Evolutionary conservation across 768 basidiomycete genomes (phyloP), one percentile per base, ranked within the genome.

Genomic region (Mycena pura): DNA sequence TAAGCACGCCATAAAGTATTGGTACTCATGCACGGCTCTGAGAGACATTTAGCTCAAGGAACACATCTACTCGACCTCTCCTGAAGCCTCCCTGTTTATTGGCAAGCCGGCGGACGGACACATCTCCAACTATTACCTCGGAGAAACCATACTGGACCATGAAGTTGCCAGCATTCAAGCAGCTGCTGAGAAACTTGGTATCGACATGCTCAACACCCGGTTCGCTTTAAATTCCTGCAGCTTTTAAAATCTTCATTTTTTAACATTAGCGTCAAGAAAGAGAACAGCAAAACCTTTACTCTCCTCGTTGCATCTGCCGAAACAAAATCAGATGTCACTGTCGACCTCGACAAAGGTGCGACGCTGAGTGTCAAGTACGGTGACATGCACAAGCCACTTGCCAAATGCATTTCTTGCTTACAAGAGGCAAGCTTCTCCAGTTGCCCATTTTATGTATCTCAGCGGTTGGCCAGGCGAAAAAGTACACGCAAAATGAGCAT

Each of bases 131-230:
- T 96, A 95, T 73, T 96, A 96, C 70, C 85, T 89, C 25, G 92
- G 92, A 1, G 82, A 90, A 60, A 71, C 82, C 10, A 85, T 90
- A 21, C 81, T 83, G n/a, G 90, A 93, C 60, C 85, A 86, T 0
- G 94, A 95, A 70, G 92, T 94, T 6, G 85, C 86, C 22, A 81
- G 82, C 1, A 84, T 95, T 22, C 93, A 95, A 72, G 78, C 77
- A 8, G 87, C 87, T 1, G 88, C 91, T 3, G 94, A 95, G 74
- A 85, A 85, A 61, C 78, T 90, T 27, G 85, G 82, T n/a, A 72
- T 95, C 47, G 89, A 92, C 62, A 82, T 92, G 10, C 72, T 94
- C 59, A 95, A 95, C 71, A 95, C 93, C 10, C 86, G 93, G 91
- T 92, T 60, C 38, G 66, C 68, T 38, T 40, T 13, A 24, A 6